Conservation (phyloP, 805 yeast species). For the Hanseniaspora valbyensis region DNA sequence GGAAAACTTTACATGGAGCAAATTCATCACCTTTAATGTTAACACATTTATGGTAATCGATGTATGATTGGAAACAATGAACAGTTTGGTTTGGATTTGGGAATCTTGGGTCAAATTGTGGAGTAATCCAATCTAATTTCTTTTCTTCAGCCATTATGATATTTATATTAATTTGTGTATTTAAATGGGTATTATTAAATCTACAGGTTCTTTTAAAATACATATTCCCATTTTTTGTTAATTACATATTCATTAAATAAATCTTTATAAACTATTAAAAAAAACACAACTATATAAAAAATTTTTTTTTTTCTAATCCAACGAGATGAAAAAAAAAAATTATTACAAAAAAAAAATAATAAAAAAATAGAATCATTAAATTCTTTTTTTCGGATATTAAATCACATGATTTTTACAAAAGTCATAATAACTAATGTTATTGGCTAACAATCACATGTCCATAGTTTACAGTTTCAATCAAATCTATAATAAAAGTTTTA, state of each 20-base stretch:
- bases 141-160: conserved; percentile 14
- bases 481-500: neutral
- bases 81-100: conserved; percentile 96
- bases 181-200: neutral
- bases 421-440: too few relatives aligned
- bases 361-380: neutral
- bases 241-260: neutral
- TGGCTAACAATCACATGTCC: conserved; percentile 3
- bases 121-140: conserved; percentile 37
- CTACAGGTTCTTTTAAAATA: neutral
- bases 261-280: too few relatives aligned
- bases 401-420: neutral
- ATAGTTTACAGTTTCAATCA: neutral
- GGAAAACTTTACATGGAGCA: conserved; percentile 93
- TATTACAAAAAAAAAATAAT: neutral
- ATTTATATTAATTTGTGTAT: neutral
- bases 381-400: neutral
- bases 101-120: conserved; percentile 84
- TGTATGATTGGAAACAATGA: conserved; percentile 96
- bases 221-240: neutral
- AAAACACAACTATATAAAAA: neutral
- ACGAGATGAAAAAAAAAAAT: neutral
- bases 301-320: neutral
- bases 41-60: conserved; percentile 96
- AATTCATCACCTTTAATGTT: conserved; percentile 96